phyloP scores from a whole-genome alignment of 169 alveolate species.

The Pseudocohnilembus persalinus region DNA sequence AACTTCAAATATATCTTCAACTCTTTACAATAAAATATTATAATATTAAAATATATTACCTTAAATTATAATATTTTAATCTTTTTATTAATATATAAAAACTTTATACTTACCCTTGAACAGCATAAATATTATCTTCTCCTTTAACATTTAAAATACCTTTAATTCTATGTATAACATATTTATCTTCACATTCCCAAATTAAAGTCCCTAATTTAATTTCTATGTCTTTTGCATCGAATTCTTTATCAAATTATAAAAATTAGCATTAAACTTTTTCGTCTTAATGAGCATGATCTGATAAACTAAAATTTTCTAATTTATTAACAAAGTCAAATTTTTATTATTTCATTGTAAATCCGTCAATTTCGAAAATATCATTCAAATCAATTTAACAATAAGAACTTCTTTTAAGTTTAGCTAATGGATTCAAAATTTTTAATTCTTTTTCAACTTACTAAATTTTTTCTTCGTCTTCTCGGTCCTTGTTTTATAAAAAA shows the following conservation, averaged over 20 bases:
- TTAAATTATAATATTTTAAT: background rate
- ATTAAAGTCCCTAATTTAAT: slow-evolving; percentile 19
- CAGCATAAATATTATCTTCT: slow-evolving; percentile 25
- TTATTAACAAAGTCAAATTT: slow-evolving; percentile 12
- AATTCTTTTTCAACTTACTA: background rate
- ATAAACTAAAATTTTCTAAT: background rate
- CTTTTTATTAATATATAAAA: background rate
- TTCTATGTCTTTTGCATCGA: slow-evolving; percentile 25
- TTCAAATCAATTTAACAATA: slow-evolving; percentile 18
- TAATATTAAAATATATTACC: no score
- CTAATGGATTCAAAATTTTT: slow-evolving; percentile 26
- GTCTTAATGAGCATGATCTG: background rate
- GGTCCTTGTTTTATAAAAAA: slow-evolving; percentile 4
- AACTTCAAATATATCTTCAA: slow-evolving; percentile 46
- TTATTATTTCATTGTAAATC: background rate
- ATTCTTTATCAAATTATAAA: background rate
- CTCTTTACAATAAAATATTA: slow-evolving; percentile 10
- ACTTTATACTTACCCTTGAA: slow-evolving; percentile 19
- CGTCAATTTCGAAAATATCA: slow-evolving; percentile 31
- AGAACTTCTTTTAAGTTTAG: background rate
- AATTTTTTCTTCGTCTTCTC: slow-evolving; percentile 3
- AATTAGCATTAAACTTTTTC: slow-evolving; percentile 7
- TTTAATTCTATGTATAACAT: slow-evolving; percentile 34
- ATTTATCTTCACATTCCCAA: slow-evolving; percentile 35
- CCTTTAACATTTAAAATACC: slow-evolving; percentile 21